These are phyloP conservation scores for Colletotrichum chlorophyti DNA, from an alignment of 2,329 filamentous ascomycete genomes.

Conservation along the genomic window DNA sequence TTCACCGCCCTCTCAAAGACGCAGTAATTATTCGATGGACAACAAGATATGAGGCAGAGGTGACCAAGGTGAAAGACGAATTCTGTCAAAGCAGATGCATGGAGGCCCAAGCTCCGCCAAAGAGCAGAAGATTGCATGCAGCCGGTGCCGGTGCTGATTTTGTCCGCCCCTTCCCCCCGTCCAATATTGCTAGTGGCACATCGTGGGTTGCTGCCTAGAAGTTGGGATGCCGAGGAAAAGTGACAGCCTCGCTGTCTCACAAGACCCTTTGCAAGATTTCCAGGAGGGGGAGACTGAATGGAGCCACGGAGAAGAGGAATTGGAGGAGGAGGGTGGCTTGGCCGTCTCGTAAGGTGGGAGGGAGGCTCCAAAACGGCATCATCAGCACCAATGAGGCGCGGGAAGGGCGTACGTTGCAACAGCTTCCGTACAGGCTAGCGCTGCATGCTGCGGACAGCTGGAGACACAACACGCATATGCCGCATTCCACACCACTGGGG, in stretches of 20 bases:
- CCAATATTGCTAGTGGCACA: background rate
- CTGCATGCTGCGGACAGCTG: background rate
- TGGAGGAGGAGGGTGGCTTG: no score
- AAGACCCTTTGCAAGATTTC: background rate
- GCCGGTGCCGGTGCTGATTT: background rate
- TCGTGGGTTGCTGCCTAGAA: conserved; percentile 15
- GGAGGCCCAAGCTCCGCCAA: conserved; percentile 4
- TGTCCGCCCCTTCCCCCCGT: no score
- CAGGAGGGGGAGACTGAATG: background rate
- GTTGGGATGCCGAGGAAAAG: conserved; percentile 11
- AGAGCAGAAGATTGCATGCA: background rate
- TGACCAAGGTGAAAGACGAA: conserved; percentile 3
- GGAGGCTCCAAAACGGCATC: background rate
- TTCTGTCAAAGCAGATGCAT: conserved; percentile 7
- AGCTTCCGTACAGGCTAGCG: no score
- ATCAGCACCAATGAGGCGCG: background rate
- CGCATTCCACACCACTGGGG: background rate
- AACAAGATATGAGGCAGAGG: conserved; percentile 9
- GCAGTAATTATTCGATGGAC: no score
- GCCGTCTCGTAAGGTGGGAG: no score
- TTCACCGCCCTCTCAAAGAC: no score
- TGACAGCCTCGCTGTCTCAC: conserved; percentile 20
- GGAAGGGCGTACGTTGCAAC: background rate
- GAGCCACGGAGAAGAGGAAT: background rate
- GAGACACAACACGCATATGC: no score